phyloP scores from a whole-genome alignment of 176 grass and related monocot species.

The Zoysia japonica region DNA sequence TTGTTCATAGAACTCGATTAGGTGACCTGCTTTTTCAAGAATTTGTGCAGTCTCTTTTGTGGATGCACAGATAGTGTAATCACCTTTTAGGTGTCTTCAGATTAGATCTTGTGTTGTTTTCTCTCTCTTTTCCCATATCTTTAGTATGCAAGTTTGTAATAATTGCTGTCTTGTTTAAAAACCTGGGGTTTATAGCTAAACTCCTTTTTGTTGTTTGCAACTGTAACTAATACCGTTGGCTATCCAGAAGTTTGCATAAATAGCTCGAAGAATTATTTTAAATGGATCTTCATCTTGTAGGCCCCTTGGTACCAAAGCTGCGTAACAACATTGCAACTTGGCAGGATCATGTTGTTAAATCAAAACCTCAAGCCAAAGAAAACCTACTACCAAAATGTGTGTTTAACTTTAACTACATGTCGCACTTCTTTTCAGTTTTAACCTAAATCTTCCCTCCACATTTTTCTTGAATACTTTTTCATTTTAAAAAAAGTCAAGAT shows the following conservation, averaged over 20 bases:
- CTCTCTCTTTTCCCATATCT: neutral
- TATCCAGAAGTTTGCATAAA: neutral
- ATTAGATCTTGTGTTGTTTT: conserved; percentile 2
- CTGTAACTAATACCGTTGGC: neutral
- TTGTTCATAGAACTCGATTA: conserved; percentile 41
- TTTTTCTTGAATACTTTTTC: neutral
- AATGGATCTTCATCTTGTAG: neutral
- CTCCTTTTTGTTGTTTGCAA: neutral
- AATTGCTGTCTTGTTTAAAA: neutral
- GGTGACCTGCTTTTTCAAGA: conserved; percentile 25
- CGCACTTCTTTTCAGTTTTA: neutral
- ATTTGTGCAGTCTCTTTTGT: neutral
- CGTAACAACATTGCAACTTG: neutral
- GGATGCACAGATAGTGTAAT: neutral
- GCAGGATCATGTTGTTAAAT: neutral
- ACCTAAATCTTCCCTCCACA: neutral
- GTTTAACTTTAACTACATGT: neutral
- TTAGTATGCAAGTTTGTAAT: conserved; percentile 4
- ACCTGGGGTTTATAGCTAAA: neutral
- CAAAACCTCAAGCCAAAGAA: neutral
- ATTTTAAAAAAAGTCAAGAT: neutral
- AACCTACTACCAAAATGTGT: neutral
- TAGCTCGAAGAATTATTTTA: neutral
- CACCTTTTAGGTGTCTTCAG: neutral
- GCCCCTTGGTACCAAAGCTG: neutral